These are phyloP conservation scores for Fusarium sp. DNA, from an alignment of 2,329 filamentous ascomycete genomes.

Conservation along the genomic window DNA sequence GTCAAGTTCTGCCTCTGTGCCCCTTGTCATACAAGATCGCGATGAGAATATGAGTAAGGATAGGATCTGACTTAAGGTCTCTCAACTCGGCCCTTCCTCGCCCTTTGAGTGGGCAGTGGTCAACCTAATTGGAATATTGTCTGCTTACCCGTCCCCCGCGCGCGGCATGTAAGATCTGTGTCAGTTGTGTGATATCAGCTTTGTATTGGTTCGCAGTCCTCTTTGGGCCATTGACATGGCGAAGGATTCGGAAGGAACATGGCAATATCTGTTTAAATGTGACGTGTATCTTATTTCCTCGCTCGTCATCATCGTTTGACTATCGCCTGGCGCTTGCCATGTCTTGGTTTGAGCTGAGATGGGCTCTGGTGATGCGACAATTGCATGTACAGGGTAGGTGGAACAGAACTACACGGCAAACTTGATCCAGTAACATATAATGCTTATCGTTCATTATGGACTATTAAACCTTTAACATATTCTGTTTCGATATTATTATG, in stretches of 20 bases:
- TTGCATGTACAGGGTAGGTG: neutral
- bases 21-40: constrained; percentile 5
- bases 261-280: neutral
- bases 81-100: neutral
- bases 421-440: too few relatives aligned
- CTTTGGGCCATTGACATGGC: neutral
- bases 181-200: neutral
- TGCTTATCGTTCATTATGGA: too few relatives aligned
- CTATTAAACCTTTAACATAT: too few relatives aligned
- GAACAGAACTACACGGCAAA: too few relatives aligned
- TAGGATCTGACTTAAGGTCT: neutral
- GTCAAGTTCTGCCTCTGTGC: neutral
- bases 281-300: neutral
- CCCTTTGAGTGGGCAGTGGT: neutral
- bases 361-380: neutral
- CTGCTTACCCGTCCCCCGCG: neutral
- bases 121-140: neutral
- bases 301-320: neutral
- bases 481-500: too few relatives aligned
- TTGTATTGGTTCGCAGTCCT: neutral
- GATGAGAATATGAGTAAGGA: neutral
- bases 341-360: neutral
- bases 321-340: neutral
- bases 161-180: neutral
- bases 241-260: neutral